Evolutionary conservation across 345 rosid genomes (phyloP), one percentile per base, ranked within the genome.

Genomic region (Diplotaxis tenuifolia): DNA sequence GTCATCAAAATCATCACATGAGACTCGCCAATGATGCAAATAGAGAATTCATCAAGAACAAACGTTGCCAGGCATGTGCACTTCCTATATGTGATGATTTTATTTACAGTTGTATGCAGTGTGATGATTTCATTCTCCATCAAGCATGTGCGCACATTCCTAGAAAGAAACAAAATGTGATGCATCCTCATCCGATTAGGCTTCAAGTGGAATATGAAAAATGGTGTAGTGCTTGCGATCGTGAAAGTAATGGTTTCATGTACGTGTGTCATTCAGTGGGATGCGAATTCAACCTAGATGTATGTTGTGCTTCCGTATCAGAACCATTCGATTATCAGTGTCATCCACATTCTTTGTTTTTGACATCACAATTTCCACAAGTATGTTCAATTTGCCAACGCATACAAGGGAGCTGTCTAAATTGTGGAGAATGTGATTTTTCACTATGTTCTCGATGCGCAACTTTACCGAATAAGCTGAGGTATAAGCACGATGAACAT

Each of bases 111-210:
- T 71, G 79, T 12, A 42, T 65, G 9, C 40, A 71, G 12, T 71
- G 80, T 20, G 52, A 42, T 42, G 49, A 72, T 38, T 79, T 75
- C 14, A 18, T 29, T 14, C 76, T 75, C 25, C 79, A 79, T n/a
- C 29, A 60, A 58, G 4, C 2, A 52, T 79, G 82, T 12, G 76
- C 73, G 27, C 34, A 75, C 11, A 29, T 75, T 28, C 77, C 79
- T 11, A 47, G n/a, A 0, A 18, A 18, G 49, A 75, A 59, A 59
- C 22, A 16, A 2, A 71, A 70, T n/a, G 27, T 10, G 0, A 4
- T 16, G 4, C 79, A 75, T 52, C 34, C 12, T 6, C 73, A 71
- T 27, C 42, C 53, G 2, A 47, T 67, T 16, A 22, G 0, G 23
- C 12, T 59, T 15, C 40, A 6, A 1, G 54, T 23, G n/a, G 28